These are phyloP conservation scores for Penicillium glabrum DNA, from an alignment of 2,329 filamentous ascomycete species.

Conservation along the genomic window DNA sequence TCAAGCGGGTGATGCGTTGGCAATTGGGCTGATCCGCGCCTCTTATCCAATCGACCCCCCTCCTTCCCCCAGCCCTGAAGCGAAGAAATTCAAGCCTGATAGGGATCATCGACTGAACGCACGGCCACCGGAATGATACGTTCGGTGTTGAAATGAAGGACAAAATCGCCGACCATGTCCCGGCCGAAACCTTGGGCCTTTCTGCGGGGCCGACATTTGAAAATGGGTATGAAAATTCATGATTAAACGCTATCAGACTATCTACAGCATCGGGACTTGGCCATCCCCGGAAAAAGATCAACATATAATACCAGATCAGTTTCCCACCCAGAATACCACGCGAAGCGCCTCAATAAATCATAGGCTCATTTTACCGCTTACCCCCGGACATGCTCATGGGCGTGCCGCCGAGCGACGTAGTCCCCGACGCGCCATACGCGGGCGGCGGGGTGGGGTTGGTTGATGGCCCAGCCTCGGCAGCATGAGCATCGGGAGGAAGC, in stretches of 20 bases:
- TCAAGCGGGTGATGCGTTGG: conserved; percentile 20
- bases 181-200: conserved; percentile 9
- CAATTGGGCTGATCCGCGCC: conserved; percentile 2
- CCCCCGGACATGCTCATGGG: conserved; percentile 27
- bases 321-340: neutral
- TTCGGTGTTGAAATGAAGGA: neutral
- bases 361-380: conserved; percentile 26
- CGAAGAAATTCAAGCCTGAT: neutral
- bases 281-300: neutral
- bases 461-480: conserved; percentile 28
- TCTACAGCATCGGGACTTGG: neutral
- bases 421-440: conserved; percentile 39
- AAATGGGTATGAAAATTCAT: neutral
- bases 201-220: neutral
- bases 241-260: neutral
- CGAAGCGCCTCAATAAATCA: neutral
- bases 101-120: neutral
- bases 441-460: conserved; percentile 41
- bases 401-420: conserved; percentile 33
- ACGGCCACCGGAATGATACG: neutral
- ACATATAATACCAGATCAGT: neutral
- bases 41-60: conserved; percentile 13
- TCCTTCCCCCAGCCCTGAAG: neutral
- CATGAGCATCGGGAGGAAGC: conserved; percentile 22
- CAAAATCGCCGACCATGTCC: conserved; percentile 2